Conservation (phyloP, 257 asterid genomes). For the Capsicum rhomboideum region DNA sequence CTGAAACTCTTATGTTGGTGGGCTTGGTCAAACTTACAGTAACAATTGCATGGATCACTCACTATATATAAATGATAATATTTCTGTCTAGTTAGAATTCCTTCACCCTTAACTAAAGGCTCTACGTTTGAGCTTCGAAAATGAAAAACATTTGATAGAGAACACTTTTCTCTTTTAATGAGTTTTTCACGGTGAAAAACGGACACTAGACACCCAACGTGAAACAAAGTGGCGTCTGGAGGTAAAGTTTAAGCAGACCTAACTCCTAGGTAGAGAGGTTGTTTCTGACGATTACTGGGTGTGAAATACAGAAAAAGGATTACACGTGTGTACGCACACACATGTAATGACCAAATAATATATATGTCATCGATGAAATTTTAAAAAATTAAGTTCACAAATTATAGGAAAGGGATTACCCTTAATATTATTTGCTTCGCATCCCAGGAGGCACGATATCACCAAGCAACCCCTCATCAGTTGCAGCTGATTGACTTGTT, state of each 20-base stretch:
- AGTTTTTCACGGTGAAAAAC: no score
- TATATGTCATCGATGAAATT: background rate
- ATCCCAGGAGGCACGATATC: conserved; percentile 72
- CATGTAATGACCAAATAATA: background rate
- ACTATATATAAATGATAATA: background rate
- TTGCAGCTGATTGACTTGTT: conserved; percentile 4
- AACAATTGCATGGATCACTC: background rate
- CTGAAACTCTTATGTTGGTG: background rate
- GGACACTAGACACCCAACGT: no score
- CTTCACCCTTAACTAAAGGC: no score
- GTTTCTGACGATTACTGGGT: no score
- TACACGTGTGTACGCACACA: background rate
- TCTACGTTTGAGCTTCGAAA: no score
- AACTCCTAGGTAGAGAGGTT: no score
- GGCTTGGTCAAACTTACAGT: background rate
- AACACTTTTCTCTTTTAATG: no score
- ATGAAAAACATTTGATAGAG: no score
- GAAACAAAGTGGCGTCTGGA: no score
- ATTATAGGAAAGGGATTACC: conserved; percentile 8
- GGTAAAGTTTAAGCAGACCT: no score
- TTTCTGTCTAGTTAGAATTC: background rate
- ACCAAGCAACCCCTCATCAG: conserved; percentile 67
- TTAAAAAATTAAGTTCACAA: background rate
- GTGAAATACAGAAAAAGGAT: background rate
- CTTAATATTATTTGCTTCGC: conserved; percentile 28